Conservation (phyloP, 371 early-diverging fungal species). For the Haplosporangium sp. region DNA sequence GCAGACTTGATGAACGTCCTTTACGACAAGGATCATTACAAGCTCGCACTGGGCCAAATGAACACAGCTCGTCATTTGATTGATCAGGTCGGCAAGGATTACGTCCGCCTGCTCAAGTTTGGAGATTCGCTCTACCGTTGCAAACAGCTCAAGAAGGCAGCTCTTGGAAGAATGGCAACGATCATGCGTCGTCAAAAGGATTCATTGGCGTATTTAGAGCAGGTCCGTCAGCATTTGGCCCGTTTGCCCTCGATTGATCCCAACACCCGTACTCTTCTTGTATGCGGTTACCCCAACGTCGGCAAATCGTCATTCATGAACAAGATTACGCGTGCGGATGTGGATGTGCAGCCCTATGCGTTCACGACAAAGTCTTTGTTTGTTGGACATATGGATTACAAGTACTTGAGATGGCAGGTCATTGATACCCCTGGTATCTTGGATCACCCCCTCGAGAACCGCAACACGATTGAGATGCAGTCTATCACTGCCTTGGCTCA, state of each 20-base stretch:
- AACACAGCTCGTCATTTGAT: constrained; percentile 98
- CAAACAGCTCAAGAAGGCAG: constrained; percentile 99
- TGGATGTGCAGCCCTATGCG: constrained; percentile 99
- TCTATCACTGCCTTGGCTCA: constrained; percentile 99
- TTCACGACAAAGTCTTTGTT: constrained; percentile 99
- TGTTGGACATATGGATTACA: constrained; percentile 99
- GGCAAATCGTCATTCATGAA: constrained; percentile 99
- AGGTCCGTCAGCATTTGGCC: constrained; percentile 99
- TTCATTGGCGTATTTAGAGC: constrained; percentile 98
- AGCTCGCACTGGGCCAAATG: constrained; percentile 99
- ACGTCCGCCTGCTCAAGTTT: constrained; percentile 98
- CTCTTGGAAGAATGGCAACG: constrained; percentile 99
- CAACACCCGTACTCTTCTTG: constrained; percentile 97
- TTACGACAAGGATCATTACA: constrained; percentile 99
- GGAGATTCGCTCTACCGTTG: constrained; percentile 99
- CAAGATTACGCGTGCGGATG: constrained; percentile 99
- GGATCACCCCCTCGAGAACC: constrained; percentile 99
- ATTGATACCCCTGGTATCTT: constrained; percentile 99
- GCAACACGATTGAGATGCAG: constrained; percentile 99
- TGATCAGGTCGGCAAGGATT: constrained; percentile 98
- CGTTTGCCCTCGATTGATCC: constrained; percentile 99
- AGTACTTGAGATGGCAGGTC: constrained; percentile 99
- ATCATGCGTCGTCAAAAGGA: constrained; percentile 99
- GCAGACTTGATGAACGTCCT: constrained; percentile 99
- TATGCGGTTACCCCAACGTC: constrained; percentile 99